phyloP scores from a whole-genome alignment of 1,284 basidiomycete genomes.

The Leccinum pseudoinsigne region DNA sequence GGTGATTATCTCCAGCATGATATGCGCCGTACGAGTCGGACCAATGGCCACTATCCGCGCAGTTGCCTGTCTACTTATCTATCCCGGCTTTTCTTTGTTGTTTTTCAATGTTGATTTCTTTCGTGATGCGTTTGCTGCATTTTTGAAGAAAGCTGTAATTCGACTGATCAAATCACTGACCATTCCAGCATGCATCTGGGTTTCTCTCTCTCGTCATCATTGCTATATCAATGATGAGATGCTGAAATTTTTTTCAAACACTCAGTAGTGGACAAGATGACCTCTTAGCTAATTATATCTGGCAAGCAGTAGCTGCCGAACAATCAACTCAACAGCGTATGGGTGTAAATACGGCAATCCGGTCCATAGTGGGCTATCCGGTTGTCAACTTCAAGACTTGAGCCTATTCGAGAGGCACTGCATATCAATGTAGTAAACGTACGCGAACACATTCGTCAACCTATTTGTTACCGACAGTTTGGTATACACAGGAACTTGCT shows the following conservation, averaged over 20 bases:
- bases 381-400: conserved; percentile 4
- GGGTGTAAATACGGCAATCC: neutral
- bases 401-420: conserved; percentile 3
- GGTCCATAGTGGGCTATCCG: conserved; percentile 7
- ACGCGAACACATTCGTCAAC: conserved; percentile 4
- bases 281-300: neutral
- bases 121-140: neutral
- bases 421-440: neutral
- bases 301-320: neutral
- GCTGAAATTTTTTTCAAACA: neutral
- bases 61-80: neutral
- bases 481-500: conserved; percentile 13
- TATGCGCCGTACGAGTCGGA: neutral
- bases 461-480: conserved; percentile 14
- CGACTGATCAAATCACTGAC: neutral
- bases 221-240: neutral
- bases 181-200: neutral
- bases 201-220: conserved; percentile 16
- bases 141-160: neutral
- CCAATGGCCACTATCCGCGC: neutral
- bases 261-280: neutral
- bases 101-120: neutral
- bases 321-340: neutral
- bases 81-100: neutral
- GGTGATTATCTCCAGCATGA: conserved; percentile 27